Evolutionary conservation across 352 stramenopile species (phyloP), one percentile per base, ranked within the genome.

Genomic region (Elongisporangium undulatum): DNA sequence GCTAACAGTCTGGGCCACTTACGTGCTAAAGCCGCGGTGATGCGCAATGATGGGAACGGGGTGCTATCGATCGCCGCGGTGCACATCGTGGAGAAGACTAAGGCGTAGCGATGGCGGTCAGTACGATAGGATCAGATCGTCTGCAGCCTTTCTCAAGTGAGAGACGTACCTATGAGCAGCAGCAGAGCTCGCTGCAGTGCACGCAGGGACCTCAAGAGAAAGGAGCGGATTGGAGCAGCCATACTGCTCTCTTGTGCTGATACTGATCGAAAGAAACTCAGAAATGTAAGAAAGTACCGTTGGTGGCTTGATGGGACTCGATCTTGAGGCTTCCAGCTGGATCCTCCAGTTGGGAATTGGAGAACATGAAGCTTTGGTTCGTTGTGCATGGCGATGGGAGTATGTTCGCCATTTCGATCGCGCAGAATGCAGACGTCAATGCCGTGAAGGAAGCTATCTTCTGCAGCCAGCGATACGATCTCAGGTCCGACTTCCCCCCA

Each of bases 391-490:
- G 55, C 38, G 54, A 51, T 19, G 54, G 4, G 21, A 51, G 24
- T 24, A 34, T 59, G 29, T 59, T 59, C 16, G 3, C 54, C 34
- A 39, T 53, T 4, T 41, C 20, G 38, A 38, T 59, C 20, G 38
- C 39, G 22, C 55, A 21, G 8, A 41, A 59, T 52, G 55, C 55
- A 41, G 29, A 59, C 6, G 55, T 59, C 3, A 52, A 29, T 22
- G 39, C 55, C 7, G n/a, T 59, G 20, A 34, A 59, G 55, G 55
- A 59, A 41, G 55, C 55, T 0, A 59, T 59, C 17, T 45, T 45
- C 34, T 17, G 17, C 9, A 16, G 2, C 12, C 34, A 45, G 4
- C 34, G 34, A 45, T 17, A 17, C 34, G 34, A 45, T 17, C 34
- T 45, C 13, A 15, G 13, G 34, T 17, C 16, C 13, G 13, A 45